Percentiles rank a stretch among this genome's conserved stretches.
phyloP scores from a whole-genome alignment of 2,329 filamentous ascomycete species.

The Claviceps quebecensis region DNA sequence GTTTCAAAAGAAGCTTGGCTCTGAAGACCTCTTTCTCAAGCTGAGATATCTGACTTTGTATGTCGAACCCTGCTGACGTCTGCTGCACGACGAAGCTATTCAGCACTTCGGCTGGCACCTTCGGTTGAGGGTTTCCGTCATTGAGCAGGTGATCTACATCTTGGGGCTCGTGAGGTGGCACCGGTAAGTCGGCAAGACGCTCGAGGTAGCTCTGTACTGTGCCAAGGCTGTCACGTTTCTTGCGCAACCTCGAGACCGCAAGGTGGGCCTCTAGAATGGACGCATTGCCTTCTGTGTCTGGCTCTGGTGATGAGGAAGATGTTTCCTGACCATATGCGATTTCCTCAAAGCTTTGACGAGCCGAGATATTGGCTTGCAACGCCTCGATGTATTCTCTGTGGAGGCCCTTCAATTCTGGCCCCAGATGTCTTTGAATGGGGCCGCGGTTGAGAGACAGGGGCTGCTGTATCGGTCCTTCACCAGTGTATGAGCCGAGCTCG shows the following conservation, averaged over 20 bases:
- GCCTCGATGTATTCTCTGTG: slow-evolving; percentile 43
- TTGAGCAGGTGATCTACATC: slow-evolving; percentile 33
- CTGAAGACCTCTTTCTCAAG: slow-evolving; percentile 45
- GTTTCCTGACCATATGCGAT: slow-evolving; percentile 14
- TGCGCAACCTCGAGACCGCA: slow-evolving; percentile 33
- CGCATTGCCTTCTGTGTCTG: slow-evolving; percentile 7
- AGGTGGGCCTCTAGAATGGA: slow-evolving; percentile 35
- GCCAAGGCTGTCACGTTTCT: slow-evolving; percentile 35
- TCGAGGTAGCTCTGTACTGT: slow-evolving; percentile 38
- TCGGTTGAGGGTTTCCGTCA: slow-evolving; percentile 29
- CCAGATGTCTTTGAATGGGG: slow-evolving; percentile 19
- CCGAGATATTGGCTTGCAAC: slow-evolving; percentile 36
- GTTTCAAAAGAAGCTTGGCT: slow-evolving; percentile 41
- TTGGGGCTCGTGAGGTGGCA: slow-evolving; percentile 35
- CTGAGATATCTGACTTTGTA: slow-evolving; percentile 33
- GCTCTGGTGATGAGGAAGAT: not conserved
- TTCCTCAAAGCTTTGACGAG: slow-evolving; percentile 32
- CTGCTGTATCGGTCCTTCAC: slow-evolving; percentile 26
- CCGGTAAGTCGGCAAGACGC: slow-evolving; percentile 35
- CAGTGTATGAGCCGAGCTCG: slow-evolving; percentile 35
- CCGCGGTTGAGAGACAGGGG: slow-evolving; percentile 35
- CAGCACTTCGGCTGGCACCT: slow-evolving; percentile 37
- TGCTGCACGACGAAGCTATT: slow-evolving; percentile 33
- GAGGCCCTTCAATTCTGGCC: slow-evolving; percentile 29
- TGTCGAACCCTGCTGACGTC: slow-evolving; percentile 22